Percentiles rank a stretch among this genome's conserved stretches.
Evolutionary conservation across 2,329 filamentous ascomycete genomes (phyloP).

Genomic region (Ilyonectria sp.): DNA sequence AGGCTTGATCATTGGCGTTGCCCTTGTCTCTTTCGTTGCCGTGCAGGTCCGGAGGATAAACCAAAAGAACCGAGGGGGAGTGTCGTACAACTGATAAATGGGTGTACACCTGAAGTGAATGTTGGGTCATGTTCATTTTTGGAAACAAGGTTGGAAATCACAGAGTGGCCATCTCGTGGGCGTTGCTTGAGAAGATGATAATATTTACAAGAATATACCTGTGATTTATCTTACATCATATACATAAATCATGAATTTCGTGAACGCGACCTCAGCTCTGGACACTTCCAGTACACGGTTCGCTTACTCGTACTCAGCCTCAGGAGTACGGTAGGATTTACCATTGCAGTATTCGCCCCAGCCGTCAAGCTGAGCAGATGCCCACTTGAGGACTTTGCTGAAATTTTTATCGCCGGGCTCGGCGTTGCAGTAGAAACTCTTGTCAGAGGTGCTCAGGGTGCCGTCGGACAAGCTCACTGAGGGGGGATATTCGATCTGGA

Average conservation of each 20-base stretch:
- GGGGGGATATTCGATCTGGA: constrained; percentile 54
- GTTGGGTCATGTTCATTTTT: neutral
- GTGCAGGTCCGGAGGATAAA: constrained; percentile 55
- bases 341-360: constrained; percentile 52
- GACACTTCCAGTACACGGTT: neutral
- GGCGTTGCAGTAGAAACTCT: constrained; percentile 45
- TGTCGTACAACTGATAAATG: constrained; percentile 29
- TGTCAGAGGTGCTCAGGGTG: constrained; percentile 44
- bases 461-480: constrained; percentile 43
- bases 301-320: constrained; percentile 36
- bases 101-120: neutral
- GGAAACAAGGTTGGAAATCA: neutral
- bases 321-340: constrained; percentile 46
- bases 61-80: constrained; percentile 45
- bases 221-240: neutral
- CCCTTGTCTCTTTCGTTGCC: constrained; percentile 77
- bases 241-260: neutral
- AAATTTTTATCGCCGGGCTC: constrained; percentile 48
- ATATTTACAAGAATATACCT: constrained; percentile 1
- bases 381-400: constrained; percentile 53
- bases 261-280: neutral
- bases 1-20: constrained; percentile 75
- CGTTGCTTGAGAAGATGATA: neutral
- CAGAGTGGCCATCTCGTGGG: neutral
- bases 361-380: constrained; percentile 50